phyloP scores from a whole-genome alignment of 768 basidiomycete species.

The Galerina sulciceps region DNA sequence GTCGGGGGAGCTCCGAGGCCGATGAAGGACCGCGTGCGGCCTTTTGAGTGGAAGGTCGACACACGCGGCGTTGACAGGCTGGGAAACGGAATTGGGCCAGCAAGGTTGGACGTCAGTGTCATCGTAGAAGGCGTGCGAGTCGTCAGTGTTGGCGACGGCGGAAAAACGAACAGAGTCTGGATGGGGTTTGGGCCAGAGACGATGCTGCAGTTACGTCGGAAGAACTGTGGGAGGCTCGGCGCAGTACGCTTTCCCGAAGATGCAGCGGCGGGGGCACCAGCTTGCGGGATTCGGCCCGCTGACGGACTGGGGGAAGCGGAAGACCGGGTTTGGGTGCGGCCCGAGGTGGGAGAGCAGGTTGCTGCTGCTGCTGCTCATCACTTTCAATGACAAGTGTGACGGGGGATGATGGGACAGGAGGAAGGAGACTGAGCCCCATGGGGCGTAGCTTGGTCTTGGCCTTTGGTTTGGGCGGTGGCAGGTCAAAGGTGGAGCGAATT shows the following conservation, averaged over 20 bases:
- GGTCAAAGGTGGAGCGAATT: constrained; percentile 53
- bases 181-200: constrained; percentile 52
- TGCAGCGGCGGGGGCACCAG: constrained; percentile 61
- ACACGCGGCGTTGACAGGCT: constrained; percentile 69
- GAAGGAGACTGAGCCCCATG: constrained; percentile 61
- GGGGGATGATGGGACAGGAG: constrained; percentile 78
- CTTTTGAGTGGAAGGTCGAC: constrained; percentile 66
- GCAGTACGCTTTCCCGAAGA: constrained; percentile 42
- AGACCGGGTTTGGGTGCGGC: constrained; percentile 19
- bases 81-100: constrained; percentile 55
- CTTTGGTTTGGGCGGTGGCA: constrained; percentile 32
- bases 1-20: constrained; percentile 68
- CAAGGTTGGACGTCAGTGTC: constrained; percentile 73
- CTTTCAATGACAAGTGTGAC: constrained; percentile 51
- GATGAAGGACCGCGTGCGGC: constrained; percentile 76
- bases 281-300: constrained; percentile 58
- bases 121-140: constrained; percentile 79
- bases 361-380: constrained; percentile 16
- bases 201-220: constrained; percentile 25
- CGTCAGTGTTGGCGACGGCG: constrained; percentile 66
- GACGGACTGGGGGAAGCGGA: constrained; percentile 44
- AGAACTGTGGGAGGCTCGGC: constrained; percentile 33
- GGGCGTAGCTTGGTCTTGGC: constrained; percentile 64
- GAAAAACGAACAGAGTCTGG: constrained; percentile 90
- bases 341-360: constrained; percentile 3